Percentiles rank a stretch among this genome's conserved stretches.
Conservation (phyloP, 2,329 filamentous ascomycete species). For the Penicillium thymicola region DNA sequence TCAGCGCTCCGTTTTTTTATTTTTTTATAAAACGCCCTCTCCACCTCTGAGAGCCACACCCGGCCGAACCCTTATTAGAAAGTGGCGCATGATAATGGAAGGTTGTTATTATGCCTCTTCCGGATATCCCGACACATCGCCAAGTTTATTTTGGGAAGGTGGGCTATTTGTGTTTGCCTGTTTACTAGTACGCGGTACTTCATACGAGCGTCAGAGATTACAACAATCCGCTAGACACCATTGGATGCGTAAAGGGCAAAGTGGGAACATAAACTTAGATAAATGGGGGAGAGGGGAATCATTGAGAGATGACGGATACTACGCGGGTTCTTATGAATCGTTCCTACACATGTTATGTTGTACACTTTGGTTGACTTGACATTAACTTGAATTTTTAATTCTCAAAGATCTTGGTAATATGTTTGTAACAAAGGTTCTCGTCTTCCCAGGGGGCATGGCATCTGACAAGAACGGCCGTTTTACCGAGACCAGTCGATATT, state of each 20-base stretch:
- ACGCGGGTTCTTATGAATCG: neutral
- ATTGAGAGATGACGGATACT: neutral
- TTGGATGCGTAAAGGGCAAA: neutral
- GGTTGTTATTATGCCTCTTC: neutral
- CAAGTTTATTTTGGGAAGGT: neutral
- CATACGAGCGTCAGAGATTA: neutral
- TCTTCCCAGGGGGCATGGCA: neutral
- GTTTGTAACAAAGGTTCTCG: neutral
- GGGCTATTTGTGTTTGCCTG: neutral
- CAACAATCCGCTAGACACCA: neutral
- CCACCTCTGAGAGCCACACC: neutral
- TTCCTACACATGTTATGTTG: no score
- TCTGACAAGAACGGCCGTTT: neutral
- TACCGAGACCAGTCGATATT: neutral
- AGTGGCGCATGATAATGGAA: neutral
- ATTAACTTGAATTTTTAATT: neutral
- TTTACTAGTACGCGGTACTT: neutral
- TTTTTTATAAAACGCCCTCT: neutral
- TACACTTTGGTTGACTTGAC: neutral
- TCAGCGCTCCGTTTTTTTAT: neutral
- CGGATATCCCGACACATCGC: neutral
- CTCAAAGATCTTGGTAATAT: neutral
- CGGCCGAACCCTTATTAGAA: neutral
- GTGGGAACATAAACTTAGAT: slow-evolving; percentile 1
- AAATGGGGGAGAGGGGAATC: neutral